A percentile compares a stretch with the other conserved stretches of the same genome.
These are phyloP conservation scores for Lepiota venenata DNA, from an alignment of 768 basidiomycete genomes.

Conservation along the genomic window DNA sequence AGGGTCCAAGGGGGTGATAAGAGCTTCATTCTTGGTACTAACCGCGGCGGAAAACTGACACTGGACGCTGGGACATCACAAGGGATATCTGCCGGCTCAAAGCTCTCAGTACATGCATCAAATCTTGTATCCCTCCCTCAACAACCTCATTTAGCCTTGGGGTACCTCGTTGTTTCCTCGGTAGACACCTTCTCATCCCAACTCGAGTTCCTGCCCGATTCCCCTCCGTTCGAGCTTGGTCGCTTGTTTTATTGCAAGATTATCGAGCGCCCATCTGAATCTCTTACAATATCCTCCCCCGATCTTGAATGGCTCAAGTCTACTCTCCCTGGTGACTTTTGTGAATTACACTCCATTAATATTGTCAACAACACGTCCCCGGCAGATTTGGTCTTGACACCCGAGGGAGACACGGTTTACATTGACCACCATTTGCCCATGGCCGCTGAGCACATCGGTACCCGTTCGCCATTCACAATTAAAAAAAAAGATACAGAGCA, in stretches of 20 bases:
- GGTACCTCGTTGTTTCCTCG: conserved; percentile 17
- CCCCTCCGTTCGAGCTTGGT: conserved; percentile 12
- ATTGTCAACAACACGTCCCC: conserved; percentile 16
- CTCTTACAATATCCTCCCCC: conserved; percentile 22
- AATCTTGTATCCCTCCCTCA: conserved; percentile 19
- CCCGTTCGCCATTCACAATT: conserved; percentile 18
- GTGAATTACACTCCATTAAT: conserved; percentile 8
- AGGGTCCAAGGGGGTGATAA: conserved; percentile 24
- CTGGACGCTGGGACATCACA: conserved; percentile 29
- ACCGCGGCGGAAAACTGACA: conserved; percentile 11
- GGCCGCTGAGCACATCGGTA: conserved; percentile 18
- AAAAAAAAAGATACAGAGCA: conserved; percentile 6
- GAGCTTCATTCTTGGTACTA: conserved; percentile 22
- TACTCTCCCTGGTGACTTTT: conserved; percentile 16
- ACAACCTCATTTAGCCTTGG: conserved; percentile 21
- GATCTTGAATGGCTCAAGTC: conserved; percentile 24
- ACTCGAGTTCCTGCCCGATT: conserved; percentile 8
- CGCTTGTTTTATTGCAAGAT: conserved; percentile 24
- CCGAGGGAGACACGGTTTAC: conserved; percentile 16
- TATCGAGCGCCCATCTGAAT: conserved; percentile 12
- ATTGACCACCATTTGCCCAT: conserved; percentile 22
- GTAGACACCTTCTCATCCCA: conserved; percentile 21
- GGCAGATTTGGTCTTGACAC: conserved; percentile 19
- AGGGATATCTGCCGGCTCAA: conserved; percentile 27
- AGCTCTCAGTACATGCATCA: conserved; percentile 20